Percentiles rank a stretch among this genome's conserved stretches.
phyloP scores from a whole-genome alignment of 2,329 filamentous ascomycete species.

The Aspergillus pseudonomiae region DNA sequence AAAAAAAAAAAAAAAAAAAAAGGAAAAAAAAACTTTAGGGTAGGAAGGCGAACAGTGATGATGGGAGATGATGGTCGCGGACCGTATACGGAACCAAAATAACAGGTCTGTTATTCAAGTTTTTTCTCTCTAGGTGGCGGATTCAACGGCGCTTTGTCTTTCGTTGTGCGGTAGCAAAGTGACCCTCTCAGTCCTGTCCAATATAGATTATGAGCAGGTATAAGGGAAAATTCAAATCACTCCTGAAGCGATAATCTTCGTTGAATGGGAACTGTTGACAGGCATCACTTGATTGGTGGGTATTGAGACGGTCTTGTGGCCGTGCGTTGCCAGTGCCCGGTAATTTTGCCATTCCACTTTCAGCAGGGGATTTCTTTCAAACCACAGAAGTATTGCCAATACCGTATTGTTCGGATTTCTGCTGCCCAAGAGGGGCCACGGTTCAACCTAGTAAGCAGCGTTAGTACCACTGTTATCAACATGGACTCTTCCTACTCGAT shows the following conservation, averaged over 20 bases:
- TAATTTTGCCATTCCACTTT: not conserved
- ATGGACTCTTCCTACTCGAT: not conserved
- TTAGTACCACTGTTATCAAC: not conserved
- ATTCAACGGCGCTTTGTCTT: not conserved
- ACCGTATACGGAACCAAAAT: not conserved
- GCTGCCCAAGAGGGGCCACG: not conserved
- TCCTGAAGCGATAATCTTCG: not conserved
- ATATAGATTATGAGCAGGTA: not conserved
- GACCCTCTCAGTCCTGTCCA: not conserved
- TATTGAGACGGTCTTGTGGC: not conserved
- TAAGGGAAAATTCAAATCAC: not conserved
- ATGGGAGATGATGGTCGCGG: not conserved
- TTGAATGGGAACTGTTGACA: not conserved
- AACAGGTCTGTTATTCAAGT: not conserved
- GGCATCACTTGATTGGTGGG: not conserved
- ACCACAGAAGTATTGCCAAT: not conserved
- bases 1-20: not conserved
- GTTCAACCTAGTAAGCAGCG: not conserved
- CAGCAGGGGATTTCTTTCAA: not conserved
- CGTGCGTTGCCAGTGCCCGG: not conserved
- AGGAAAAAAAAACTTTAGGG: not conserved
- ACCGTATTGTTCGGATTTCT: too few species aligned
- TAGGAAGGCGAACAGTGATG: not conserved
- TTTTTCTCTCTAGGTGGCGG: not conserved
- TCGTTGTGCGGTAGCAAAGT: not conserved